Percentiles rank a stretch among this genome's conserved stretches.
phyloP scores from a whole-genome alignment of 768 basidiomycete genomes.

The Boletus pseudopeckii region DNA sequence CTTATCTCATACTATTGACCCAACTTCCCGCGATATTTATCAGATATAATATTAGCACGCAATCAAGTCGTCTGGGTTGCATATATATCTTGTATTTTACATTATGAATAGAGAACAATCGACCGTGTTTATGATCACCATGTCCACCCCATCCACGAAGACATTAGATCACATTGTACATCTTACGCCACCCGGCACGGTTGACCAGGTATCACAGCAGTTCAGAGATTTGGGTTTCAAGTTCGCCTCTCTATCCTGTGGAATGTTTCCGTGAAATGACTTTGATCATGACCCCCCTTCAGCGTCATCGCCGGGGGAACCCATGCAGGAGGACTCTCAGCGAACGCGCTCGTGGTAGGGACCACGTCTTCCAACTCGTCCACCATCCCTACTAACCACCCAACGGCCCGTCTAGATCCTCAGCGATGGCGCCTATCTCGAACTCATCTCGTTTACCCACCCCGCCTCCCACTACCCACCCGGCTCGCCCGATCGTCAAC shows the following conservation, averaged over 20 bases:
- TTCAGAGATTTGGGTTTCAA: slow-evolving; percentile 65
- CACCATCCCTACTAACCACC: not conserved
- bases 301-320: slow-evolving; percentile 68
- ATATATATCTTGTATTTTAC: not conserved
- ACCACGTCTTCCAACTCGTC: not conserved
- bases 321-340: slow-evolving; percentile 60
- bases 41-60: not conserved
- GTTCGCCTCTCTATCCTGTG: slow-evolving; percentile 34
- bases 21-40: not conserved
- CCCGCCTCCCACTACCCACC: slow-evolving; percentile 52
- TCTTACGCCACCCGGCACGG: slow-evolving; percentile 60
- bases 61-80: not conserved
- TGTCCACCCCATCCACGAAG: slow-evolving; percentile 35
- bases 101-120: not conserved
- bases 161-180: slow-evolving; percentile 69
- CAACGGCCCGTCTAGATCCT: slow-evolving; percentile 14
- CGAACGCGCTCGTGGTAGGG: slow-evolving; percentile 62
- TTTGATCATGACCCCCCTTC: not conserved
- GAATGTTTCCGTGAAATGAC: not conserved
- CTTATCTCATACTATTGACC: not conserved
- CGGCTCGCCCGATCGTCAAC: slow-evolving; percentile 40
- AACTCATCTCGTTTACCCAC: slow-evolving; percentile 65
- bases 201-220: slow-evolving; percentile 46
- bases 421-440: slow-evolving; percentile 57
- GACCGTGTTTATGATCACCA: not conserved